Conservation (phyloP, 2,329 filamentous ascomycete genomes). For the Trichoderma koningii region DNA sequence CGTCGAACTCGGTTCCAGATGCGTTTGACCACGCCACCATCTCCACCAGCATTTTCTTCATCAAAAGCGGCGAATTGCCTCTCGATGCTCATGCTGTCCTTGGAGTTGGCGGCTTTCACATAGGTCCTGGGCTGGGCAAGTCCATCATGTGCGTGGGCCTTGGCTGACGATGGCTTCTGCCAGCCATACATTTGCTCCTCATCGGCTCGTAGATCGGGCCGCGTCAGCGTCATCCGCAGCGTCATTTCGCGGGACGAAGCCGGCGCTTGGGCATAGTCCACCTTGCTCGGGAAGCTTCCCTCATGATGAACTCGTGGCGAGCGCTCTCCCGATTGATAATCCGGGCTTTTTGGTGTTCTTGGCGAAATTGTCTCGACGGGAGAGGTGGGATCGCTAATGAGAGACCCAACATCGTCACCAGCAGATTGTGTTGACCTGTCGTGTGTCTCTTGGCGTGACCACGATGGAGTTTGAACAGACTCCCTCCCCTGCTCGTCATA, state of each 20-base stretch:
- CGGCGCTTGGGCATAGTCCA: conserved; percentile 53
- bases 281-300: conserved; percentile 36
- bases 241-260: conserved; percentile 82
- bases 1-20: conserved; percentile 65
- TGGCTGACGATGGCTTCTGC: conserved; percentile 51
- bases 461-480: conserved; percentile 30
- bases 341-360: conserved; percentile 54
- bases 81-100: conserved; percentile 59
- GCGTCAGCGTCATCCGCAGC: conserved; percentile 89
- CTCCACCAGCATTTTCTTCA: conserved; percentile 45
- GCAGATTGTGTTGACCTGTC: conserved; percentile 55
- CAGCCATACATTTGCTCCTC: conserved; percentile 73
- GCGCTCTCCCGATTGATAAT: conserved; percentile 41
- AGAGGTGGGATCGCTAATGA: conserved; percentile 58
- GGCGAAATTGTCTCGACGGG: conserved; percentile 62
- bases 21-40: conserved; percentile 60
- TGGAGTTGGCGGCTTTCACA: conserved; percentile 43
- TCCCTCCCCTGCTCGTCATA: conserved; percentile 46
- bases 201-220: conserved; percentile 78
- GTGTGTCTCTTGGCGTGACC: conserved; percentile 36
- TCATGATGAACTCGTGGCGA: conserved; percentile 35
- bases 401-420: conserved; percentile 58
- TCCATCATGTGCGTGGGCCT: conserved; percentile 44
- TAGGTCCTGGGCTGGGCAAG: conserved; percentile 37
- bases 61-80: conserved; percentile 57